Evolutionary conservation across 257 asterid species (phyloP).

Genomic region (Catharanthus roseus): DNA sequence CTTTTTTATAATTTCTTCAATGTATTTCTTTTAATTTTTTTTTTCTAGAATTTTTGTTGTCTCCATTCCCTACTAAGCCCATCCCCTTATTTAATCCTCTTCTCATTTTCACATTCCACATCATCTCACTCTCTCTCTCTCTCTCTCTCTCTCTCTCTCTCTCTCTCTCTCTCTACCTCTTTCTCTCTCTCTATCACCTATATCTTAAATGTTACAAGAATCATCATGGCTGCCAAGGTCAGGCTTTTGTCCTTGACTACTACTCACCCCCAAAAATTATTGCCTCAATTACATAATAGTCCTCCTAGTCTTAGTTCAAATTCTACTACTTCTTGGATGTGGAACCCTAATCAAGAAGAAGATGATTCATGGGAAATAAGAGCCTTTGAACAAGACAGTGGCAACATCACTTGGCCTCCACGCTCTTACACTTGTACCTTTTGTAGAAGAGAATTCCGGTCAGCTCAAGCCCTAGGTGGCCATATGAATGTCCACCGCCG

Average conservation of each 20-base stretch:
- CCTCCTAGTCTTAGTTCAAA: too few relatives aligned
- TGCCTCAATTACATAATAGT: conserved; percentile 17
- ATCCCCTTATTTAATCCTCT: conserved; percentile 38
- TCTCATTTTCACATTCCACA: conserved; percentile 7
- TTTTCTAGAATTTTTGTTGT: conserved; percentile 20
- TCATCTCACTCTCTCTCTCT: too few relatives aligned
- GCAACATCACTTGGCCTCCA: conserved; percentile 70
- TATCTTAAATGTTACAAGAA: conserved; percentile 27
- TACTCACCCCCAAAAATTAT: conserved; percentile 17
- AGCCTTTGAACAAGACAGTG: conserved; percentile 57
- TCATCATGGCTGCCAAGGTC: conserved; percentile 36
- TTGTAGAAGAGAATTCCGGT: conserved; percentile 62
- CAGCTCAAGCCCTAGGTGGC: conserved; percentile 80
- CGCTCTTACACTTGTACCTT: conserved; percentile 58
- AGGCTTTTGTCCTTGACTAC: conserved; percentile 19
- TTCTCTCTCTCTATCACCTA: conserved; percentile 25
- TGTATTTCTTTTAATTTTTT: conserved; percentile 1
- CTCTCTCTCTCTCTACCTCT: too few relatives aligned
- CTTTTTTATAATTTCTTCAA: conserved; percentile 13
- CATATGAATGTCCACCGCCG: conserved; percentile 85
- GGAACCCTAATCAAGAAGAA: conserved; percentile 30
- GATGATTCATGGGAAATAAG: conserved; percentile 63
- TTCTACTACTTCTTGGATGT: conserved; percentile 19
- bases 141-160: too few relatives aligned
- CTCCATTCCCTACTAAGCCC: conserved; percentile 39